phyloP scores from a whole-genome alignment of 2,329 filamentous ascomycete species.

The Allantophomopsis cytisporea region DNA sequence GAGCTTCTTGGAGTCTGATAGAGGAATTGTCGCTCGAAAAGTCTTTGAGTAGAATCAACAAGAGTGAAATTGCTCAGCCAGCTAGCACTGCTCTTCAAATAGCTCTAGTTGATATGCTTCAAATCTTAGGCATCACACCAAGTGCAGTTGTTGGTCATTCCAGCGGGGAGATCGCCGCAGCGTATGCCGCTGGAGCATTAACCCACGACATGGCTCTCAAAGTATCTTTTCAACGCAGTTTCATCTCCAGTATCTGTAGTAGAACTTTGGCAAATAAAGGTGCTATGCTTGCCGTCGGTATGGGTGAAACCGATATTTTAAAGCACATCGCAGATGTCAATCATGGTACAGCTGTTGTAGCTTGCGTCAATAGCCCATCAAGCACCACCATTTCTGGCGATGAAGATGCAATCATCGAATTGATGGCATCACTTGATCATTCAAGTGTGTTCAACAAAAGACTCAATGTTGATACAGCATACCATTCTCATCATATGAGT shows the following conservation, averaged over 20 bases:
- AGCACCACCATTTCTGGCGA: conserved; percentile 10
- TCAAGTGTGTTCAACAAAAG: conserved; percentile 3
- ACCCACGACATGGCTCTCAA: conserved; percentile 15
- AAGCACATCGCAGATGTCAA: conserved; percentile 1
- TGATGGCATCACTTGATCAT: conserved; percentile 1
- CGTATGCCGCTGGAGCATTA: conserved; percentile 23
- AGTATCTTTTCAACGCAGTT: conserved; percentile 9
- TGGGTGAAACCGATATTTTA: no score
- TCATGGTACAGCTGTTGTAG: conserved; percentile 7
- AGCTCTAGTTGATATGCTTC: conserved; percentile 25
- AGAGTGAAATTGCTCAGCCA: conserved; percentile 25
- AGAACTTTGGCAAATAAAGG: conserved; percentile 4
- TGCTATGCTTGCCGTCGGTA: conserved; percentile 19
- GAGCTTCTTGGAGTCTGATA: conserved; percentile 4
- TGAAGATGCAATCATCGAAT: not conserved
- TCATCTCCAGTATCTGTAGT: conserved; percentile 1
- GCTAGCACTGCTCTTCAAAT: conserved; percentile 31
- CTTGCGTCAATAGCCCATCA: conserved; percentile 10
- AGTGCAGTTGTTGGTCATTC: conserved; percentile 27
- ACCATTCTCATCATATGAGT: conserved; percentile 12
- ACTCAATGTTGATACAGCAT: conserved; percentile 8
- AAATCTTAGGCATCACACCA: conserved; percentile 23
- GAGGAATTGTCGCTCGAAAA: conserved; percentile 21
- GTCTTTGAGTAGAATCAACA: conserved; percentile 9
- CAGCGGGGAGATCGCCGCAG: conserved; percentile 30